phyloP scores from a whole-genome alignment of 352 stramenopile genomes.

The Blastocystis sp. region DNA sequence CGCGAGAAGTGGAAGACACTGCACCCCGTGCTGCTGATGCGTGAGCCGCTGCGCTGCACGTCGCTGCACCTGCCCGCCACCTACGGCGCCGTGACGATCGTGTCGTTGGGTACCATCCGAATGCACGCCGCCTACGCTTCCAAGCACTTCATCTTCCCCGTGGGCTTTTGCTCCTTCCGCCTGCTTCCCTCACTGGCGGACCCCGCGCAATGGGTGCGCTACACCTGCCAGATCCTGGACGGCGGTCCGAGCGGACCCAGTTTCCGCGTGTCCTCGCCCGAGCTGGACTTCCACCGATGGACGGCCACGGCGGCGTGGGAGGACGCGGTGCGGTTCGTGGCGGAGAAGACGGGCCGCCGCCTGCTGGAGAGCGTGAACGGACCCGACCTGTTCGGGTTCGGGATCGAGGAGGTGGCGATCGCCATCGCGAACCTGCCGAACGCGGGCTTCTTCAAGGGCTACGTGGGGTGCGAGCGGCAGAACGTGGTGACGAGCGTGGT shows the following conservation, averaged over 20 bases:
- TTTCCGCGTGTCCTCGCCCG: neutral
- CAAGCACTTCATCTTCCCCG: neutral
- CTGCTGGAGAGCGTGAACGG: neutral
- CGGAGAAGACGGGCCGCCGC: neutral
- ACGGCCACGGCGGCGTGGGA: neutral
- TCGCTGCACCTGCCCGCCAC: constrained; percentile 1
- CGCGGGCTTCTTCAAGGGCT: neutral
- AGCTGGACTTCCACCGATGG: neutral
- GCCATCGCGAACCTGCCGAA: constrained; percentile 10
- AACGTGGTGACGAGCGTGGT: neutral
- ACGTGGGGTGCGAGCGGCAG: neutral
- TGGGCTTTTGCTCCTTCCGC: neutral
- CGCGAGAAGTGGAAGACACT: constrained; percentile 41
- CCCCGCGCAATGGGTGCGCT: neutral
- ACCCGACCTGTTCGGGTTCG: constrained; percentile 5
- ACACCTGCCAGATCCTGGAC: neutral
- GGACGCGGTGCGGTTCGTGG: neutral
- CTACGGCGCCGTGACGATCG: neutral
- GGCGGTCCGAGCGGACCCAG: neutral
- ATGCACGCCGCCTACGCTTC: neutral
- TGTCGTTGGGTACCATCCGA: neutral
- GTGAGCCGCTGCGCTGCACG: no score
- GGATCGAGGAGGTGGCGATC: neutral
- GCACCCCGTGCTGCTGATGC: neutral
- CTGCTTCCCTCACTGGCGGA: neutral